These are phyloP conservation scores for Pharnaceum exiguum DNA, from an alignment of 148 eudicot species.

Conservation along the genomic window DNA sequence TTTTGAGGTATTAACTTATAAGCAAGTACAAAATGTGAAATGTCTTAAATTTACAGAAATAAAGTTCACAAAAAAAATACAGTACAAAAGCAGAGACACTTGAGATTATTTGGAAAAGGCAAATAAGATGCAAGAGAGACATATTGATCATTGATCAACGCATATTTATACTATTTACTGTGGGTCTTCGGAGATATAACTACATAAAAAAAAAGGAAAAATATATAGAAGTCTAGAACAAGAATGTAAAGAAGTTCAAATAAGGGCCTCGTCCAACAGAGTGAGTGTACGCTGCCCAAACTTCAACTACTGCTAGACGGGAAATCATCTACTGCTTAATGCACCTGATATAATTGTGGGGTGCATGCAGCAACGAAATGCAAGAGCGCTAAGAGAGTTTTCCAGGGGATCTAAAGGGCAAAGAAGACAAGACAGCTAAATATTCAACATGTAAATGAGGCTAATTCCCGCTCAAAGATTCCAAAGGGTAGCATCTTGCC, in stretches of 20 bases:
- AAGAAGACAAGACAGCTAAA: constrained; percentile 14
- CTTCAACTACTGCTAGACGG: constrained; percentile 23
- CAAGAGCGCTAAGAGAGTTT: constrained; percentile 6
- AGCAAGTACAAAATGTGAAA: too few species aligned
- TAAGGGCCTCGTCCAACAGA: constrained; percentile 9
- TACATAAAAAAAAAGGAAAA: constrained; percentile 24
- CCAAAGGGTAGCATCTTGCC: constrained; percentile 27
- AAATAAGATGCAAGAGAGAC: background rate
- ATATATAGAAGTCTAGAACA: constrained; percentile 14
- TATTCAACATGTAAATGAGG: constrained; percentile 16
- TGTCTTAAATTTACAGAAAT: too few species aligned
- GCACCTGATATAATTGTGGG: constrained; percentile 8
- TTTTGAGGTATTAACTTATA: too few species aligned
- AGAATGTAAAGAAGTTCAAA: constrained; percentile 2
- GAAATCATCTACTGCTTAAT: constrained; percentile 1
- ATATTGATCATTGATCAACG: constrained; percentile 13
- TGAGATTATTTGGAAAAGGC: background rate
- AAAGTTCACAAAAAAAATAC: background rate
- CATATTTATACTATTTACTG: constrained; percentile 31
- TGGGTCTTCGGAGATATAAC: constrained; percentile 13
- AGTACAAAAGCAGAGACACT: background rate
- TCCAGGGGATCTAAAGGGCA: constrained; percentile 13
- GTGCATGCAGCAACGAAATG: constrained; percentile 9
- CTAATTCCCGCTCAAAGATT: constrained; percentile 12
- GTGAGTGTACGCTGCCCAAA: constrained; percentile 22